Evolutionary conservation across 148 eudicot species (phyloP).

Genomic region (Cornus controversa): DNA sequence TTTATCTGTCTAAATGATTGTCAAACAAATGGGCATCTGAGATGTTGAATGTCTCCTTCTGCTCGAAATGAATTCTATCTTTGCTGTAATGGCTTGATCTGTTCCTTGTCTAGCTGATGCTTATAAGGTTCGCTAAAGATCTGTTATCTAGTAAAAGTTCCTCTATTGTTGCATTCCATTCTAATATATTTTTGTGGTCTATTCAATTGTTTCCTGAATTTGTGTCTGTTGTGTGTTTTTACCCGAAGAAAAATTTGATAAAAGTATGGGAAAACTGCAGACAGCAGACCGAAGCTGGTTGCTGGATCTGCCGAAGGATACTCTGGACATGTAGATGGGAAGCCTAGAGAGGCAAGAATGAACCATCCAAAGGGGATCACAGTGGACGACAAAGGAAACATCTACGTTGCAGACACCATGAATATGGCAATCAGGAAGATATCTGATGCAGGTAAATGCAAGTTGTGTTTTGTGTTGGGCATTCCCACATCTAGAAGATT

Average conservation of each 20-base stretch:
- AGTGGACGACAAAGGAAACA: slow-evolving; percentile 88
- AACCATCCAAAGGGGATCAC: slow-evolving; percentile 89
- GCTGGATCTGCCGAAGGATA: slow-evolving; percentile 97
- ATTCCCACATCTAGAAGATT: no score
- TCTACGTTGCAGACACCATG: slow-evolving; percentile 88
- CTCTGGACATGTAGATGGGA: slow-evolving; percentile 94
- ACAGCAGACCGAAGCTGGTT: slow-evolving; percentile 83
- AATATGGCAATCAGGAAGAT: slow-evolving; percentile 95
- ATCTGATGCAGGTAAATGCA: slow-evolving; percentile 68
- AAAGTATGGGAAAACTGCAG: slow-evolving; percentile 38
- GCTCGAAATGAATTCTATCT: not conserved
- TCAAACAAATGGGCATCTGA: not conserved
- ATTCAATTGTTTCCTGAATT: not conserved
- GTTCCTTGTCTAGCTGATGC: not conserved
- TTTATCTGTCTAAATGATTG: not conserved
- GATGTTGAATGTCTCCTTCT: not conserved
- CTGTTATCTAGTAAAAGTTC: not conserved
- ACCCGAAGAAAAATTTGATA: no score
- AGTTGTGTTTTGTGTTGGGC: not conserved
- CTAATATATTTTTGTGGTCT: not conserved
- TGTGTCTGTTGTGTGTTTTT: not conserved
- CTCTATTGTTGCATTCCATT: not conserved
- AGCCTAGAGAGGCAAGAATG: slow-evolving; percentile 78
- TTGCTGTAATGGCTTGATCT: not conserved
- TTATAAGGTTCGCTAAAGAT: not conserved